These are phyloP conservation scores for Hylodesmum podocarpum DNA, from an alignment of 306 rosid genomes.

Conservation along the genomic window DNA sequence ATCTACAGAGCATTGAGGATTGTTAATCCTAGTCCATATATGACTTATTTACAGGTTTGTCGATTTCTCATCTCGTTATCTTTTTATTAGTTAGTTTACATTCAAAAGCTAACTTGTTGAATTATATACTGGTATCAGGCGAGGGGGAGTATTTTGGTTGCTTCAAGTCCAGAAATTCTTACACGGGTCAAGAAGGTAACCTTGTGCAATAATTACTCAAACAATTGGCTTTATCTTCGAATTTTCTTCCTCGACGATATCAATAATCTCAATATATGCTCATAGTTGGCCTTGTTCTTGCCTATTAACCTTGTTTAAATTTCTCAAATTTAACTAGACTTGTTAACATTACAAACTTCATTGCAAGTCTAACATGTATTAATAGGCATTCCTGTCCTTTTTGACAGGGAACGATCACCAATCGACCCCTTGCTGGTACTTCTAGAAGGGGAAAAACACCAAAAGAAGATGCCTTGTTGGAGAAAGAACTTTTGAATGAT, in stretches of 20 bases:
- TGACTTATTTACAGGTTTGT: conserved; percentile 93
- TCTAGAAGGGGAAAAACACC: conserved; percentile 89
- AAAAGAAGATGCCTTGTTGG: conserved; percentile 78
- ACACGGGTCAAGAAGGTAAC: conserved; percentile 87
- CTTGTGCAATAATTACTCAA: not conserved
- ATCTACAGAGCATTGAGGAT: conserved; percentile 89
- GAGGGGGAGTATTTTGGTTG: conserved; percentile 93
- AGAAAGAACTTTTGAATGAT: conserved; percentile 78
- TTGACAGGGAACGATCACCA: conserved; percentile 68
- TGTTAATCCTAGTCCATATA: conserved; percentile 96
- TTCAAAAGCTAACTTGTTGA: conserved; percentile 23
- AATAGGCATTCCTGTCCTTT: conserved; percentile 27
- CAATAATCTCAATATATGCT: not conserved
- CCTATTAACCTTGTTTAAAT: not conserved
- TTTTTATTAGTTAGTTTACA: not conserved
- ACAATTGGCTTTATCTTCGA: not conserved
- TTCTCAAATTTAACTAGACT: conserved; percentile 6
- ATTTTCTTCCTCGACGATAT: not conserved
- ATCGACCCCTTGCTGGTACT: conserved; percentile 98
- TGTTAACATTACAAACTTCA: not conserved
- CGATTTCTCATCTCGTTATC: conserved; percentile 6
- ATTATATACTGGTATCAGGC: conserved; percentile 54
- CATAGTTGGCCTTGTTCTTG: conserved; percentile 19
- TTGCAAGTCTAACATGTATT: conserved; percentile 18
- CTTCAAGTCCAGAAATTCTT: conserved; percentile 99